phyloP scores from a whole-genome alignment of 2,329 filamentous ascomycete genomes.

The Saccharata proteae region DNA sequence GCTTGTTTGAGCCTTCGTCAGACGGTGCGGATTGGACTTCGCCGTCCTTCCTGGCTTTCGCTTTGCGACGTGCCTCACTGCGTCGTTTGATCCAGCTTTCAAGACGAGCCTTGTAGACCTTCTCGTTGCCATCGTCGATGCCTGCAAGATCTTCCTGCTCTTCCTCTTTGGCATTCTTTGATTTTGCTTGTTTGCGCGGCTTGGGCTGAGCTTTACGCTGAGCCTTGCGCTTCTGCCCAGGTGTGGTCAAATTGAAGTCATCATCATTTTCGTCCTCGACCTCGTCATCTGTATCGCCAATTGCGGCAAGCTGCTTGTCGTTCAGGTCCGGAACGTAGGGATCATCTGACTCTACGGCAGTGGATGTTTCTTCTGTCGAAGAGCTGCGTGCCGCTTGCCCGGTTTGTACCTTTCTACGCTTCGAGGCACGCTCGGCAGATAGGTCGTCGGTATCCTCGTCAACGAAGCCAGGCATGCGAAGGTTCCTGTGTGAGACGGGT shows the following conservation, averaged over 20 bases:
- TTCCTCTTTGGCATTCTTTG: slow-evolving; percentile 13
- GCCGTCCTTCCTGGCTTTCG: slow-evolving; percentile 21
- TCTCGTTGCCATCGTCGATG: slow-evolving; percentile 82
- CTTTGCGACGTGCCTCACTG: slow-evolving; percentile 44
- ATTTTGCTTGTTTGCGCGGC: slow-evolving; percentile 11
- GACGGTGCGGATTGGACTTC: no score
- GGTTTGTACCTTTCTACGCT: slow-evolving; percentile 11
- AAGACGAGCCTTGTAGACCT: slow-evolving; percentile 63
- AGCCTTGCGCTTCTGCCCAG: slow-evolving; percentile 27
- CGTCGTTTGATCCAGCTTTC: slow-evolving; percentile 60
- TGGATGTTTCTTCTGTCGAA: slow-evolving; percentile 6
- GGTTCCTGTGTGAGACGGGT: slow-evolving; percentile 35
- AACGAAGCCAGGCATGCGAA: slow-evolving; percentile 37
- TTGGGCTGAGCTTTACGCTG: slow-evolving; percentile 19
- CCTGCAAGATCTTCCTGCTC: slow-evolving; percentile 45
- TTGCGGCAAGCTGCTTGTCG: slow-evolving; percentile 26
- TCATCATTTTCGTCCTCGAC: slow-evolving; percentile 24
- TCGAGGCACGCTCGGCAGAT: slow-evolving; percentile 22
- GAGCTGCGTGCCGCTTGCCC: not conserved
- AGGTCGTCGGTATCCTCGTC: slow-evolving; percentile 10
- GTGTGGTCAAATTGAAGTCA: slow-evolving; percentile 26
- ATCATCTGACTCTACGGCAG: slow-evolving; percentile 27
- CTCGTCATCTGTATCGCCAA: slow-evolving; percentile 27
- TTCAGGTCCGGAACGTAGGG: slow-evolving; percentile 28
- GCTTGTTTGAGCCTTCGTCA: not conserved